Evolutionary conservation across 192 early-diverging fungal species (phyloP), one percentile per base, ranked within the genome.

Genomic region (Helicostylum pulchrum): DNA sequence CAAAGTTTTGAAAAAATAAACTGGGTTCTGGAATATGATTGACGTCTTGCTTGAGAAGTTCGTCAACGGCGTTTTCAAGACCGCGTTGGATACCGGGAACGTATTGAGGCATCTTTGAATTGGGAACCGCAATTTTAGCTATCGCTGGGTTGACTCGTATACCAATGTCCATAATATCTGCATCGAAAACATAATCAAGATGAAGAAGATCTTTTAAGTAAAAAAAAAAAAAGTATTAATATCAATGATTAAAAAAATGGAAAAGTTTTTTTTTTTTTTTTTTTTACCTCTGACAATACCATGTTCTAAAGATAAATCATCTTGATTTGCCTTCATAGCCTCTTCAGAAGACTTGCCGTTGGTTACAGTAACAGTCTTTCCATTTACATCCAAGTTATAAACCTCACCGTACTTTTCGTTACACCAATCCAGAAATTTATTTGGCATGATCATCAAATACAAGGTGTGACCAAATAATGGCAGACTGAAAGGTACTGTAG

Each of bases 381-480:
- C 70, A 31, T 66, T 46, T 9, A 66, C 46, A 26, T 54, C 47
- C 9, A 71, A 2, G 15, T 53, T 64, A 43, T 64, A 71, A 6
- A 53, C 44, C 11, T 71, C 70, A 34, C 70, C 70, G 32, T 66
- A 71, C 12, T 53, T 71, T 34, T 23, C 17, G 45, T 26, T 50
- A 19, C 70, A 71, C 64, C 64, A 65, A 42, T 71, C 63, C 12
- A 71, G 30, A 20, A 71, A 71, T 36, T 46, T 19, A 3, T 66
- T 58, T 17, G 47, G 31, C 32, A 31, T 23, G 20, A 34, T 34
- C 2, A 52, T 17, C 43, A 71, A 21, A 12, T 71, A 61, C 11
- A 71, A 54, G 1, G 64, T 54, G 46, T 71, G 70, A 14, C 70
- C 70, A 26, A 71, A 31, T 10, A 71, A 20, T 11, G 70, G 70